Base-by-base conservation (phyloP, 768 basidiomycete species). In the Serpula lacrymans region DNA sequence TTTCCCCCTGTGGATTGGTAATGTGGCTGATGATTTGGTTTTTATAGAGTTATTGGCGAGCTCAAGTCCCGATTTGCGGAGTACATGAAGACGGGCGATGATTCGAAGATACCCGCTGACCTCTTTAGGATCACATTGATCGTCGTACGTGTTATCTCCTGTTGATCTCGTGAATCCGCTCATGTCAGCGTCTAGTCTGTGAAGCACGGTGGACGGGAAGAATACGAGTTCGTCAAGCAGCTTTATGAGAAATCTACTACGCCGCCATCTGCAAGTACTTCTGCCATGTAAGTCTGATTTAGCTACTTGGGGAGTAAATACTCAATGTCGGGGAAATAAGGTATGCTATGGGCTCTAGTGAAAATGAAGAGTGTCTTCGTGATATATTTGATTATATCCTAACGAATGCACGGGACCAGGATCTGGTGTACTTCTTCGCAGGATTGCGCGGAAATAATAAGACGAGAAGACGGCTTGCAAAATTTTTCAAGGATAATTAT, bases 41-140 rank as follows among this genome's bases (percentile, higher is more conserved):
- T 14, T 6, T 47, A 2, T 55, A 93, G 88, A 34, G 84, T 88
- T n/a, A 60, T 95, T 48, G 68, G 74, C 34, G 86, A 90, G 55
- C 67, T 95, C 37, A 66, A 71, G 50, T 63, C 65, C 18, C 82
- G 88, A 41, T 97, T 96, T 69, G 64, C 69, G 25, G 65, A 75
- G 21, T 90, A 82, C 57, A 59, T 84, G 51, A 71, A 77, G 44
- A 86, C 80, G 11, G 78, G 78, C 6, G 87, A 95, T 54, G 78
- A 84, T 51, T 83, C 82, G 0, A 69, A 62, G 39, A 88, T 98
- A 49, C 88, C 90, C 6, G 75, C 80, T 20, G 94, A 97, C 64
- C 63, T 98, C 33, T 75, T 84, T 49, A 54, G 68, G 21, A 63
- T 72, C 29, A 77, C 78, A 29, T 82, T 71, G 59, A 50, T 57